Percentiles rank a stretch among this genome's conserved stretches.
These are phyloP conservation scores for Pythium folliculosum DNA, from an alignment of 352 stramenopile species.

Conservation along the genomic window DNA sequence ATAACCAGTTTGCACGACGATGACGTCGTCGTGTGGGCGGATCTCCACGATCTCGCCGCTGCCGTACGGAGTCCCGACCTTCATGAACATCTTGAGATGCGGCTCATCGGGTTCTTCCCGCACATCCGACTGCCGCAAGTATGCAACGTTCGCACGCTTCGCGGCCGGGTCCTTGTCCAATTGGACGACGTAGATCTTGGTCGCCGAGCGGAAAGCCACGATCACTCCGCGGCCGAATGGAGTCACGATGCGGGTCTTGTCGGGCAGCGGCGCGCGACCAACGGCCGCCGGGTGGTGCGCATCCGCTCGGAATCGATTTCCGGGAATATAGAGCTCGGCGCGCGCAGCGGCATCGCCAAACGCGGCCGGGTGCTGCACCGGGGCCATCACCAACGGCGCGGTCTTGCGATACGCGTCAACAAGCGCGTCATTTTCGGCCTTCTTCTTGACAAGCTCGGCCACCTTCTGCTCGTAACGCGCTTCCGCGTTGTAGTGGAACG, in stretches of 20 bases:
- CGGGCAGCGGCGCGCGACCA: slow-evolving; percentile 55
- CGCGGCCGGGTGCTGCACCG: slow-evolving; percentile 60
- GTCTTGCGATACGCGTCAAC: slow-evolving; percentile 65
- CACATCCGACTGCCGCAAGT: slow-evolving; percentile 66
- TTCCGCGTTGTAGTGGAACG: slow-evolving; percentile 58
- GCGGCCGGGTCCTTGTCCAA: slow-evolving; percentile 58
- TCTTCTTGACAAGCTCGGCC: slow-evolving; percentile 45
- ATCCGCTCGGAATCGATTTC: slow-evolving; percentile 65
- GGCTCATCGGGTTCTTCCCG: slow-evolving; percentile 68
- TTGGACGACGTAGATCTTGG: slow-evolving; percentile 84
- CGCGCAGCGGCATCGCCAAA: slow-evolving; percentile 54
- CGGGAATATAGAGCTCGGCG: slow-evolving; percentile 73
- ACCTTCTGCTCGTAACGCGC: slow-evolving; percentile 46
- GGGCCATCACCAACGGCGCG: slow-evolving; percentile 48
- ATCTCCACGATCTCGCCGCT: slow-evolving; percentile 66
- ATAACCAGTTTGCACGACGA: slow-evolving; percentile 68
- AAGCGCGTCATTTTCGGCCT: slow-evolving; percentile 67
- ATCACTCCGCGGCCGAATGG: slow-evolving; percentile 74
- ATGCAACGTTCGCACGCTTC: slow-evolving; percentile 68
- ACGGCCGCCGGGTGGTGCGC: slow-evolving; percentile 71
- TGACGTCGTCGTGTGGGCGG: slow-evolving; percentile 59
- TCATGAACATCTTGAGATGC: slow-evolving; percentile 77
- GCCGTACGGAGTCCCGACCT: slow-evolving; percentile 77
- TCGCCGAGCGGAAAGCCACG: slow-evolving; percentile 66
- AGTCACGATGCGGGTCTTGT: slow-evolving; percentile 76